Base-by-base conservation (phyloP, 179 eudicot genomes). In the Pouteria campechiana region DNA sequence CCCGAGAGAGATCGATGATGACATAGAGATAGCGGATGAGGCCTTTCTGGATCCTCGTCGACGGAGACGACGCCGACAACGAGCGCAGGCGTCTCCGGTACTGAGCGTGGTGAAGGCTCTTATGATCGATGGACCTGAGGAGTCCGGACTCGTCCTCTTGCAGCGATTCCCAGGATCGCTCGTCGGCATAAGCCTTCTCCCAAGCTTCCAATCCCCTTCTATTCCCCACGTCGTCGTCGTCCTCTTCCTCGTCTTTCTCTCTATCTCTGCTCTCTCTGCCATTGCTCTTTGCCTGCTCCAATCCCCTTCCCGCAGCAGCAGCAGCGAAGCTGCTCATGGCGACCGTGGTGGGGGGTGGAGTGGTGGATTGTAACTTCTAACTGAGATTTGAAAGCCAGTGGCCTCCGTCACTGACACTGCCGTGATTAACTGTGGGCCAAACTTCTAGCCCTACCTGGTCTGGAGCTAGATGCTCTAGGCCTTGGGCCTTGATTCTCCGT, bases 61-160 rank as follows among this genome's bases (percentile, higher is more conserved):
- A 54, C 36, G 75, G 42, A 31, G 79, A 52, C 23, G 80, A 40
- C 25, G 80, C 37, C 23, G 82, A 63, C 22, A 68, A 60, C 36
- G 84, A 36, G 15, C 82, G 84, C 13, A 81, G 70, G 19, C 97
- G 88, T 8, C 86, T 48, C 7, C 89, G 80, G 37, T 76, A 85
- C 52, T 89, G 93, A 34, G 95, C 66, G 58, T 89, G 93, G 52
- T 75, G 59, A 13, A 84, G 76, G 6, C 68, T 52, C 49, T 69
- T 75, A 53, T 75, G 70, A 55, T 89, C 95, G 27, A 84, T 65
- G 0, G 93, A 81, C 3, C 85, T 75, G 57, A 89, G 85, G 46
- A 72, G 78, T 0, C 97, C 97, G 19, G 85, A 75, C 48, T 89
- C 97, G 52, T 89, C 97, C 62, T 84, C 95, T 57, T 84, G 86